phyloP scores from a whole-genome alignment of 108 stramenopile genomes.

The Cyclostephanos tholiformis region DNA sequence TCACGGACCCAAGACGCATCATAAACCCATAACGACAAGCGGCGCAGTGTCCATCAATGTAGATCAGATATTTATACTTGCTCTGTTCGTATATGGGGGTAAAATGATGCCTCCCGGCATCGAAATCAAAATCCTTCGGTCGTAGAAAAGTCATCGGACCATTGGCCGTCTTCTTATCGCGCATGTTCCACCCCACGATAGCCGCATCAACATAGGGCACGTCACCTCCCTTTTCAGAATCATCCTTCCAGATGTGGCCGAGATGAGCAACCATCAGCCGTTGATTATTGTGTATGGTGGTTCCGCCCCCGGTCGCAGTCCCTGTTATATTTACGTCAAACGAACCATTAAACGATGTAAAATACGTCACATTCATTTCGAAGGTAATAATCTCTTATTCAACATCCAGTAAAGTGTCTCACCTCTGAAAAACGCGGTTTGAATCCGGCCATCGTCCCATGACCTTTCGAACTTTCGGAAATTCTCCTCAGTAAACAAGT shows the following conservation, averaged over 20 bases:
- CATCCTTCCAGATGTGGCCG: conserved; percentile 88
- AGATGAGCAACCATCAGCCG: conserved; percentile 87
- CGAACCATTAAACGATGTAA: neutral
- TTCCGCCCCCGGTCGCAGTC: conserved; percentile 98
- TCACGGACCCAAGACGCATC: conserved; percentile 98
- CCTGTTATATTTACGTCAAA: conserved; percentile 44
- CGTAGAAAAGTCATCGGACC: conserved; percentile 90
- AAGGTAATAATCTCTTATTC: no score
- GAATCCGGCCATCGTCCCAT: conserved; percentile 92
- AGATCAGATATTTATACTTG: conserved; percentile 97
- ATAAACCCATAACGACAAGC: conserved; percentile 99
- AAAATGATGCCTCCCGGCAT: conserved; percentile 92
- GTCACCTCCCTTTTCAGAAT: conserved; percentile 81
- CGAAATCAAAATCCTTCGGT: conserved; percentile 83
- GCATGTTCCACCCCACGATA: conserved; percentile 97
- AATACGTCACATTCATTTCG: neutral
- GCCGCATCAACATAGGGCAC: conserved; percentile 94
- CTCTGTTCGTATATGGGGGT: conserved; percentile 99
- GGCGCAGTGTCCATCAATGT: conserved; percentile 99
- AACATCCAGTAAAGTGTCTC: neutral
- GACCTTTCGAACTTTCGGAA: conserved; percentile 93
- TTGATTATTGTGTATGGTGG: conserved; percentile 95
- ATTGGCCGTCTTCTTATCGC: conserved; percentile 93
- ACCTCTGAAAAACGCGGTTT: conserved; percentile 96
- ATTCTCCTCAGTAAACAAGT: conserved; percentile 98